Evolutionary conservation across 2,329 filamentous ascomycete species (phyloP).

Genomic region (Ophiostoma piceae): DNA sequence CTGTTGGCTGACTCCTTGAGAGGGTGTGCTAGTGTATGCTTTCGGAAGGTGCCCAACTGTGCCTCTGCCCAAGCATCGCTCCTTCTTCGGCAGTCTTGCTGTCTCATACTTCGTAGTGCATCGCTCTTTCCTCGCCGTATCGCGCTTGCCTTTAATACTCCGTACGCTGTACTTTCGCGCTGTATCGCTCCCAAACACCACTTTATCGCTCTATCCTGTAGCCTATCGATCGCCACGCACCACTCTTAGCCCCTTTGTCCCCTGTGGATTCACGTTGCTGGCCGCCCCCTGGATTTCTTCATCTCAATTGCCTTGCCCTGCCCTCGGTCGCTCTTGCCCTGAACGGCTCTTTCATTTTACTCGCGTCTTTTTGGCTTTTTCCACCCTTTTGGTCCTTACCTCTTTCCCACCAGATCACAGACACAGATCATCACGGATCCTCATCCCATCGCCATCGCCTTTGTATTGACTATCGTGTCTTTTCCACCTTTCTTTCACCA

Average conservation of each 20-base stretch:
- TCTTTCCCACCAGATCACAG: not conserved
- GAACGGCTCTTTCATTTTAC: not conserved
- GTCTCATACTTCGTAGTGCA: not conserved
- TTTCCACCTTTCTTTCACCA: not conserved
- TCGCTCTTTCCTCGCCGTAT: slow-evolving; percentile 1
- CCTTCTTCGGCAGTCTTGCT: not conserved
- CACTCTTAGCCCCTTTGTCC: slow-evolving; percentile 10
- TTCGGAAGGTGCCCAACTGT: slow-evolving; percentile 3
- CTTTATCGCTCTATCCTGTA: not conserved
- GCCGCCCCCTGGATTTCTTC: slow-evolving; percentile 17
- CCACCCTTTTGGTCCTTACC: not conserved
- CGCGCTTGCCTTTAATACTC: not conserved
- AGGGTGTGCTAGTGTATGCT: not conserved
- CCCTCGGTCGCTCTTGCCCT: not conserved
- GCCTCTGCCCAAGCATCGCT: not conserved
- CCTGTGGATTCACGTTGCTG: slow-evolving; percentile 10
- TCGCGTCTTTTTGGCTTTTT: not conserved
- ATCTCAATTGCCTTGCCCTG: not conserved
- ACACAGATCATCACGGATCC: slow-evolving; percentile 8
- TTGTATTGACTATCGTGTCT: not conserved
- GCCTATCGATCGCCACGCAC: slow-evolving; percentile 19
- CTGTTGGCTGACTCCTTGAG: not conserved
- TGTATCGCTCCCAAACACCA: not conserved
- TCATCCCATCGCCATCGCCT: not conserved
- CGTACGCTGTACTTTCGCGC: not conserved